Percentiles rank a stretch among this genome's conserved stretches.
Conservation (phyloP, 805 yeast species). For the Saturnispora halmiae region DNA sequence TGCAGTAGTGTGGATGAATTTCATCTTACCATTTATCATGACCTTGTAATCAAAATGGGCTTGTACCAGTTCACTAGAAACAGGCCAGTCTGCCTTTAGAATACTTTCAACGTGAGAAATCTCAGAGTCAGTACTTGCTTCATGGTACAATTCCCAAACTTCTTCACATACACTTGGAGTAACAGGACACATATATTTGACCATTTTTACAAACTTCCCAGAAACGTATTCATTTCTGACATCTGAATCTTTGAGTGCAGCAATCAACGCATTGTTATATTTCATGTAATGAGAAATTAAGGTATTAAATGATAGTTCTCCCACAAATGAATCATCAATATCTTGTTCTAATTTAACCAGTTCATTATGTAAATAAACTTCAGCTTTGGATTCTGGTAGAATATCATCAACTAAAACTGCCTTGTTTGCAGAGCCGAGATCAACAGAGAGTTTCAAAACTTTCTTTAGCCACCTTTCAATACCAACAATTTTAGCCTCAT, state of each 20-base stretch:
- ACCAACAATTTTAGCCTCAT: slow-evolving; percentile 78
- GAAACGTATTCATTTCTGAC: slow-evolving; percentile 8
- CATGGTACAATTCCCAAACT: slow-evolving; percentile 49
- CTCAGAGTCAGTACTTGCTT: not conserved
- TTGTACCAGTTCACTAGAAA: slow-evolving; percentile 31
- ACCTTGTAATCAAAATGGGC: slow-evolving; percentile 40
- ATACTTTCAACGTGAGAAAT: slow-evolving; percentile 32
- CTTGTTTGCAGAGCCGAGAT: slow-evolving; percentile 1
- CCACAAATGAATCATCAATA: slow-evolving; percentile 52
- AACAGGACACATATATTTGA: slow-evolving; percentile 68
- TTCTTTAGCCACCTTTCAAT: slow-evolving; percentile 77
- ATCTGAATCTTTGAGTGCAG: slow-evolving; percentile 35
- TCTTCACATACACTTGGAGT: slow-evolving; percentile 81
- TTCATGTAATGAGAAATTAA: slow-evolving; percentile 88
- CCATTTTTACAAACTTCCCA: slow-evolving; percentile 36
- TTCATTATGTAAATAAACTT: slow-evolving; percentile 50
- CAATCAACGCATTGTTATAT: slow-evolving; percentile 47
- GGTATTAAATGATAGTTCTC: slow-evolving; percentile 63
- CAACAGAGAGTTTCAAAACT: slow-evolving; percentile 27
- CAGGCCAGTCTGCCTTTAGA: slow-evolving; percentile 61
- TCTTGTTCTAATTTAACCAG: slow-evolving; percentile 38
- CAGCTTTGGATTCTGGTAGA: slow-evolving; percentile 27
- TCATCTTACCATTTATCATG: slow-evolving; percentile 66
- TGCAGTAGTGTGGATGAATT: slow-evolving; percentile 32
- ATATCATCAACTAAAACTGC: slow-evolving; percentile 10